Conservation (phyloP, 306 rosid genomes). For the Erythrophleum fordii region DNA sequence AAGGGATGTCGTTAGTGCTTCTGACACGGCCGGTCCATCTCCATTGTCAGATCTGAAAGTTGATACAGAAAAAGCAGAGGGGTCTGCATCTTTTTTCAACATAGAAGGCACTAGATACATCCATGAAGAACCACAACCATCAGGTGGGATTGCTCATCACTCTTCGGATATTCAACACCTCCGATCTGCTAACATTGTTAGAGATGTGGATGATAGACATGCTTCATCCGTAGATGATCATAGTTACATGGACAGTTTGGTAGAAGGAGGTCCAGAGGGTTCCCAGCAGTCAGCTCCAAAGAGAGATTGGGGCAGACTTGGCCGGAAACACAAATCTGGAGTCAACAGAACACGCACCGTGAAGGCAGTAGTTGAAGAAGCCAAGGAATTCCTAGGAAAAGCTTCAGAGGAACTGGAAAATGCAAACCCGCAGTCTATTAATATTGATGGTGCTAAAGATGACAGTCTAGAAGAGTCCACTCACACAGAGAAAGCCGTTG, state of each 20-base stretch:
- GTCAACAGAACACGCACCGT: constrained; percentile 70
- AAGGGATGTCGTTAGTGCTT: constrained; percentile 49
- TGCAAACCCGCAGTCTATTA: constrained; percentile 46
- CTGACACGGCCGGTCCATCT: constrained; percentile 42
- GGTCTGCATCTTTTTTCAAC: constrained; percentile 35
- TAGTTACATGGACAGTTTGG: constrained; percentile 62
- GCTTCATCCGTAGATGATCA: constrained; percentile 54
- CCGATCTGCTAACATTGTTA: constrained; percentile 42
- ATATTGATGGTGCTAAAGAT: constrained; percentile 42
- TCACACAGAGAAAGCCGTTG: constrained; percentile 42
- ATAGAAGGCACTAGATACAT: constrained; percentile 41
- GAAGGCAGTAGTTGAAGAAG: constrained; percentile 81
- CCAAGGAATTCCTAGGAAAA: constrained; percentile 67
- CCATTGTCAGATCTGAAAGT: constrained; percentile 44
- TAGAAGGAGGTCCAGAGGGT: constrained; percentile 64
- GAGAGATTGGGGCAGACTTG: constrained; percentile 45
- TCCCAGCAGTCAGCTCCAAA: constrained; percentile 74
- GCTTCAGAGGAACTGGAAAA: constrained; percentile 49
- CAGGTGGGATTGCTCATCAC: constrained; percentile 43
- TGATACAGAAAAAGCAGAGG: constrained; percentile 41
- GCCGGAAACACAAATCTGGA: constrained; percentile 57
- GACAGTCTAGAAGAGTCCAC: constrained; percentile 62
- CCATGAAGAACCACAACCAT: constrained; percentile 44
- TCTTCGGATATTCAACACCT: constrained; percentile 38
- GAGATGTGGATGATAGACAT: constrained; percentile 48